Conservation (phyloP, 805 yeast species). For the Candida chauliodis region DNA sequence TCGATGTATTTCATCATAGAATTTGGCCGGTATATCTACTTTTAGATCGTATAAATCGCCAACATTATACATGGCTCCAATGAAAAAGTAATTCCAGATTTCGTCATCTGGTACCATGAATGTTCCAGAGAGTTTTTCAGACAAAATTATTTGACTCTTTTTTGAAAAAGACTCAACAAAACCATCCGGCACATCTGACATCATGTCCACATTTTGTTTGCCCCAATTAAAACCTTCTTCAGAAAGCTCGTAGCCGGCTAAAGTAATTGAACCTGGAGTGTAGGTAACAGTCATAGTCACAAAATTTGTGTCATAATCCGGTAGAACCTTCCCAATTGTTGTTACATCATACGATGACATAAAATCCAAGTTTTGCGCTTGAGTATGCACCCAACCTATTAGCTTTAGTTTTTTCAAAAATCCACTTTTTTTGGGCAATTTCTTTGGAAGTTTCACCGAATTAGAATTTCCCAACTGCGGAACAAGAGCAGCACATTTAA, state of each 20-base stretch:
- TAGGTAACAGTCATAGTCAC: slow-evolving; percentile 65
- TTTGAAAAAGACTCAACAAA: slow-evolving; percentile 58
- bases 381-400: slow-evolving; percentile 94
- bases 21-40: slow-evolving; percentile 75
- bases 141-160: slow-evolving; percentile 65
- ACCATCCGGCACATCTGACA: slow-evolving; percentile 61
- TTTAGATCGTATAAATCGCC: slow-evolving; percentile 60
- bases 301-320: slow-evolving; percentile 41
- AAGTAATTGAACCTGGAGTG: slow-evolving; percentile 79
- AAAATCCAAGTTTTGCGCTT: slow-evolving; percentile 54
- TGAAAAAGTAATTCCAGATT: slow-evolving; percentile 88
- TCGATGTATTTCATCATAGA: slow-evolving; percentile 83
- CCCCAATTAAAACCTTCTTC: slow-evolving; percentile 83
- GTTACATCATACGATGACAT: slow-evolving; percentile 72
- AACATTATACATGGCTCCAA: slow-evolving; percentile 79
- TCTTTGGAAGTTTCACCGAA: slow-evolving; percentile 57
- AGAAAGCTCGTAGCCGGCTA: slow-evolving; percentile 61
- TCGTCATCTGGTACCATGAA: slow-evolving; percentile 82
- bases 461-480: slow-evolving; percentile 83
- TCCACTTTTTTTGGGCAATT: slow-evolving; percentile 34
- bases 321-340: slow-evolving; percentile 45
- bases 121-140: slow-evolving; percentile 75
- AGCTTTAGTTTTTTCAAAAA: slow-evolving; percentile 55
- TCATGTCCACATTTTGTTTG: slow-evolving; percentile 48
- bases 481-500: slow-evolving; percentile 67